Base-by-base conservation (phyloP, 441 rosid genomes). In the Gossypium davidsonii region DNA sequence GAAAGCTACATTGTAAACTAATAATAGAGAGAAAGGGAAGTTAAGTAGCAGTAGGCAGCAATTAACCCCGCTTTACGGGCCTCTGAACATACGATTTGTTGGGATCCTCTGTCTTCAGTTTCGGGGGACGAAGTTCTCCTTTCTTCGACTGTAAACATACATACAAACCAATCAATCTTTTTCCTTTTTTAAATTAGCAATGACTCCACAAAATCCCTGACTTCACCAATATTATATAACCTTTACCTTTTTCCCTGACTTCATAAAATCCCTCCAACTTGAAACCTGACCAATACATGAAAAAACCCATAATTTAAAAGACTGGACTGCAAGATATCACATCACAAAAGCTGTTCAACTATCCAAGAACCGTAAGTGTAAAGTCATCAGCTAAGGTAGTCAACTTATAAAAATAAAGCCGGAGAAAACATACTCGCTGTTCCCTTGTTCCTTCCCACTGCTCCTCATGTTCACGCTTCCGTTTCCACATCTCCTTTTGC, bases 221-320 rank as follows among this genome's bases (percentile, higher is more conserved):
- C 63, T 69, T 26, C 11, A 11, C 10, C 63, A 20, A 72, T 56
- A 57, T 23, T 23, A 51, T 37, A 4, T 14, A 42, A 61, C 66
- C 72, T 42, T 46, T 71, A 81, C 87, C 85, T 84, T 84, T 72
- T 84, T 95, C 71, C 98, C 97, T 2, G 88, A 79, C 84, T 95
- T 95, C 96, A 87, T 87, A 82, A 91, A 95, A 80, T 95, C 98
- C 83, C 99, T 95, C 99, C 99, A 95, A 88, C 98, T 95, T 31
- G 99, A 95, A 60, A 92, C 99, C 97, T 94, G 84, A 39, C 25
- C 39, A 15, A 67, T 67, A 59, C 11, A 58, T 23, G 74, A 63
- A 74, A 71, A 71, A 67, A 62, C 62, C 39, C 34, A 58, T 15
- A 58, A 58, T 58, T 12, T 58, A 58, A 58, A 25, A 58, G 17